These are phyloP conservation scores for Pyrenochaeta sp. DNA, from an alignment of 2,329 filamentous ascomycete species.

Conservation along the genomic window DNA sequence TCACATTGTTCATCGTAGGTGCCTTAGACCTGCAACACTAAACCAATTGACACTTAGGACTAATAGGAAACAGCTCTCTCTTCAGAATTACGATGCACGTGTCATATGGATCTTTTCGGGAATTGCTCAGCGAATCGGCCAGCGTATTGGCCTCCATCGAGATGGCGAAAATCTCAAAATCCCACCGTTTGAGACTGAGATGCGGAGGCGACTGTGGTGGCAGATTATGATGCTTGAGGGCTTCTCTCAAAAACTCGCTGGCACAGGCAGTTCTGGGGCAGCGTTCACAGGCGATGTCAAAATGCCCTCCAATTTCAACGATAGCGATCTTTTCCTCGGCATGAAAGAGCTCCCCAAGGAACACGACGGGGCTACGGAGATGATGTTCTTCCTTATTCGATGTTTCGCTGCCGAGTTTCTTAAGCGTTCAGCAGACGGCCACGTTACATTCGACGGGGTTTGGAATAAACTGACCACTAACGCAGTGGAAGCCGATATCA, in stretches of 20 bases:
- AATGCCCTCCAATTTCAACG: slow-evolving; percentile 63
- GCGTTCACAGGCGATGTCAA: slow-evolving; percentile 58
- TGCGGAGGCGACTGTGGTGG: slow-evolving; percentile 65
- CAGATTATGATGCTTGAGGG: slow-evolving; percentile 70
- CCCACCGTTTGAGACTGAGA: slow-evolving; percentile 65
- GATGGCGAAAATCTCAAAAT: slow-evolving; percentile 64
- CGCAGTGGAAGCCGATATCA: slow-evolving; percentile 26
- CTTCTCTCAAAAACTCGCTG: slow-evolving; percentile 63
- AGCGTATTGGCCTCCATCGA: slow-evolving; percentile 68
- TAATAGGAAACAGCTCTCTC: slow-evolving; percentile 47
- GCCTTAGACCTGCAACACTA: not conserved
- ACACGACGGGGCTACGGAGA: slow-evolving; percentile 56
- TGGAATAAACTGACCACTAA: slow-evolving; percentile 32
- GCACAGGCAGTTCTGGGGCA: slow-evolving; percentile 55
- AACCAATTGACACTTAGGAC: not conserved
- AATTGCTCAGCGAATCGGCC: slow-evolving; percentile 67
- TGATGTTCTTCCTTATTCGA: slow-evolving; percentile 59
- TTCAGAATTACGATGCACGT: slow-evolving; percentile 57
- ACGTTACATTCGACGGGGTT: slow-evolving; percentile 31
- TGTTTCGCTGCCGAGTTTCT: slow-evolving; percentile 54
- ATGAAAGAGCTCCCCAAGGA: slow-evolving; percentile 56
- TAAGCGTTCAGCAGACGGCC: slow-evolving; percentile 18
- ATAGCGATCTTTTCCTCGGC: slow-evolving; percentile 55
- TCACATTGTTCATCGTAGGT: slow-evolving; percentile 71
- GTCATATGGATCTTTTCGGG: slow-evolving; percentile 72